phyloP scores from a whole-genome alignment of 2,329 filamentous ascomycete genomes.

The Thermochaetoides dissita region DNA sequence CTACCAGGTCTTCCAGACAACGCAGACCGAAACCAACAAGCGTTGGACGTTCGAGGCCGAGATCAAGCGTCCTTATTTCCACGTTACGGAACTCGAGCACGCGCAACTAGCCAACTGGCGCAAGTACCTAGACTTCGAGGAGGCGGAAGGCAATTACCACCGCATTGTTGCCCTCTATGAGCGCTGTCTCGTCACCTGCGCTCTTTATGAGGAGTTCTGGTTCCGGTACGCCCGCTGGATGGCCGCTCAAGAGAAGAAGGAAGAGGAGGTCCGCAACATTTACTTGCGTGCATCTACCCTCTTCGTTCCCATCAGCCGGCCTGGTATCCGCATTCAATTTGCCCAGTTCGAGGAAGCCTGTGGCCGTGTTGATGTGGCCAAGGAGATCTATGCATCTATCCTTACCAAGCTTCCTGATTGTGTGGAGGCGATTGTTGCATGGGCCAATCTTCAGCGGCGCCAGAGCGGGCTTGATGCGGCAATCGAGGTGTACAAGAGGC shows the following conservation, averaged over 20 bases:
- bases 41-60: conserved; percentile 91
- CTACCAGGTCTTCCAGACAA: conserved; percentile 65
- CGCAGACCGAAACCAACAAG: conserved; percentile 78
- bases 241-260: conserved; percentile 62
- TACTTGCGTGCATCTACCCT: conserved; percentile 76
- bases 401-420: conserved; percentile 64
- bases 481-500: conserved; percentile 66
- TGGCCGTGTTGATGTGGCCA: conserved; percentile 61
- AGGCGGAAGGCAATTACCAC: conserved; percentile 62
- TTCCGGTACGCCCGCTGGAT: conserved; percentile 95
- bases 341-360: conserved; percentile 87
- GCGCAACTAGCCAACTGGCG: conserved; percentile 79
- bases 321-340: conserved; percentile 75
- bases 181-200: conserved; percentile 80
- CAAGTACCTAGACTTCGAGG: conserved; percentile 94
- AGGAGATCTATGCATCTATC: conserved; percentile 73
- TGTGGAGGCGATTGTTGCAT: conserved; percentile 74
- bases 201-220: conserved; percentile 97
- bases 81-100: conserved; percentile 83
- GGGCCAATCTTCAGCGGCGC: conserved; percentile 74
- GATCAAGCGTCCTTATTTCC: conserved; percentile 92
- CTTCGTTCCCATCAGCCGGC: conserved; percentile 75
- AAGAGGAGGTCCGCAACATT: conserved; percentile 82
- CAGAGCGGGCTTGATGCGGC: conserved; percentile 74
- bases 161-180: conserved; percentile 80